phyloP scores from a whole-genome alignment of 192 early-diverging fungal species.

The Coemansia sp. region DNA sequence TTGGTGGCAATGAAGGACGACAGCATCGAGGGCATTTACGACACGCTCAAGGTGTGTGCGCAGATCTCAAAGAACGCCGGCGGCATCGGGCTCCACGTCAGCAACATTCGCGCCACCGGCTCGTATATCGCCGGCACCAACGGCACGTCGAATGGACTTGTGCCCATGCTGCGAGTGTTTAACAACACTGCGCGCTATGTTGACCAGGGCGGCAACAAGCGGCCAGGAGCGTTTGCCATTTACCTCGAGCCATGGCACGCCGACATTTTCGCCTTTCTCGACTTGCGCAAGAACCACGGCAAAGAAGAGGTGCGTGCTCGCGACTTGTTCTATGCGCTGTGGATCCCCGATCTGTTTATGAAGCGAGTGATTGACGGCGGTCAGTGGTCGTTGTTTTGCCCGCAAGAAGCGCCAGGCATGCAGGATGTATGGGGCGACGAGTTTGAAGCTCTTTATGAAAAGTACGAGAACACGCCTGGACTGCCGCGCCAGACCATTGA shows the following conservation, averaged over 20 bases:
- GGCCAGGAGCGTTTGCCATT: conserved; percentile 96
- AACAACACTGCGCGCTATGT: conserved; percentile 99
- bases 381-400: conserved; percentile 95
- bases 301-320: conserved; percentile 97
- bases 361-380: conserved; percentile 89
- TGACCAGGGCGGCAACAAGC: conserved; percentile 99
- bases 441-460: conserved; percentile 81
- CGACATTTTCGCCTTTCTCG: conserved; percentile 95
- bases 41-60: conserved; percentile 95
- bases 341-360: conserved; percentile 99
- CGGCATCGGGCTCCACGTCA: conserved; percentile 96
- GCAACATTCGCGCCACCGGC: conserved; percentile 92
- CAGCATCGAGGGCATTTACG: conserved; percentile 97
- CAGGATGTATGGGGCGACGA: conserved; percentile 91
- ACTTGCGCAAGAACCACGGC: conserved; percentile 95
- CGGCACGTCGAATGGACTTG: conserved; percentile 92
- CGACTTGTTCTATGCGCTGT: conserved; percentile 95
- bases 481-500: conserved; percentile 86
- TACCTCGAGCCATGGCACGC: conserved; percentile 99
- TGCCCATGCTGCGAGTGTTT: conserved; percentile 97
- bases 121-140: conserved; percentile 99
- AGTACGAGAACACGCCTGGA: conserved; percentile 80
- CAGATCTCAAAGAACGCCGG: conserved; percentile 98
- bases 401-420: conserved; percentile 88
- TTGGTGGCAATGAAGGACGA: conserved; percentile 95